A percentile compares a stretch with the other conserved stretches of the same genome.
These are phyloP conservation scores for Oleoguttula mirabilis DNA, from an alignment of 495 filamentous ascomycete species.

Conservation along the genomic window DNA sequence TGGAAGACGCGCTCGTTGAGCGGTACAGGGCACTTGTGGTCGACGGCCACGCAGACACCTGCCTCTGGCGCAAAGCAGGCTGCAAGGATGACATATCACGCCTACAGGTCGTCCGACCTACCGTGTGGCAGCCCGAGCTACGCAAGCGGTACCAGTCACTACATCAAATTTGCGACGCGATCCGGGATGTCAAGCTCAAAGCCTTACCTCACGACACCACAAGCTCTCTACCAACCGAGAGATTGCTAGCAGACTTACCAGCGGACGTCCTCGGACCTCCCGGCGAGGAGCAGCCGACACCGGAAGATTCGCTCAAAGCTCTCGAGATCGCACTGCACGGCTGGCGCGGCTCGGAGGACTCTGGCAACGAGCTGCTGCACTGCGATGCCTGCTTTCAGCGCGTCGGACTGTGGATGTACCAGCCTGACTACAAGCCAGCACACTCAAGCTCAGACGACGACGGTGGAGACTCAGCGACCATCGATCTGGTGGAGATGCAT, in stretches of 20 bases:
- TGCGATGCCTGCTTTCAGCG: slow-evolving; percentile 80
- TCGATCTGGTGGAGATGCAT: slow-evolving; percentile 28
- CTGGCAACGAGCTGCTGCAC: slow-evolving; percentile 51
- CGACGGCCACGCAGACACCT: slow-evolving; percentile 67
- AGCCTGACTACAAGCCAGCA: slow-evolving; percentile 21
- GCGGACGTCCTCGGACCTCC: not conserved
- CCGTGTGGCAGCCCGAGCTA: slow-evolving; percentile 25
- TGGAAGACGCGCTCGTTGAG: slow-evolving; percentile 58
- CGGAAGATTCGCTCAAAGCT: slow-evolving; percentile 35
- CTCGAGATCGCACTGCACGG: slow-evolving; percentile 70
- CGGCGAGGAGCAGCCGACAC: not conserved
- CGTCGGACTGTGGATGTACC: slow-evolving; percentile 91
- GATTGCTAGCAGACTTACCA: slow-evolving; percentile 7
- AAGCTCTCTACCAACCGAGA: not conserved
- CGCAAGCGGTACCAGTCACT: slow-evolving; percentile 22
- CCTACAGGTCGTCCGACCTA: slow-evolving; percentile 25
- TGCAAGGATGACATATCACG: slow-evolving; percentile 50
- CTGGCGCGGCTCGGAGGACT: slow-evolving; percentile 63
- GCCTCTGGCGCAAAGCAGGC: slow-evolving; percentile 72
- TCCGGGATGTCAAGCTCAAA: slow-evolving; percentile 10
- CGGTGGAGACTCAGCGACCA: slow-evolving; percentile 7
- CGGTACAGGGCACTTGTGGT: slow-evolving; percentile 61
- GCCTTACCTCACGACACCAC: not conserved
- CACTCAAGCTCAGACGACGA: slow-evolving; percentile 21
- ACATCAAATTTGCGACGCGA: slow-evolving; percentile 14